Conservation (phyloP, 768 basidiomycete genomes). For the Tricholoma terreum region DNA sequence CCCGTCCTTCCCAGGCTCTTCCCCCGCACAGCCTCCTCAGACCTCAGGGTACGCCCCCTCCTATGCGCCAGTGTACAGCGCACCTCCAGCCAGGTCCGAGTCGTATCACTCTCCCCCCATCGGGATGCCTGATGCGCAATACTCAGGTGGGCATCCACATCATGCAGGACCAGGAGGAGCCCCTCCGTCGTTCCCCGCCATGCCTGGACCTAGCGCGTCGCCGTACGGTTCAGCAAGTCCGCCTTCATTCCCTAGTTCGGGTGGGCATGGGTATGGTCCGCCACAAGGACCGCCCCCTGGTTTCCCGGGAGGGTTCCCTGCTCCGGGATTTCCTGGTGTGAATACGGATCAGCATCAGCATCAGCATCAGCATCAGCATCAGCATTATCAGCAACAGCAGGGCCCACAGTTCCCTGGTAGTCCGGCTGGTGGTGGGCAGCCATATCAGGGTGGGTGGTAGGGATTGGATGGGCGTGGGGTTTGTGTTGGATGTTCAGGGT, state of each 20-base stretch:
- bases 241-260: conserved; percentile 25
- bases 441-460: conserved; percentile 2
- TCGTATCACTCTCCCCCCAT: not conserved
- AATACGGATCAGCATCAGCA: conserved; percentile 19
- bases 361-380: conserved; percentile 1
- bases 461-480: no score
- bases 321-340: conserved; percentile 37
- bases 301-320: conserved; percentile 19
- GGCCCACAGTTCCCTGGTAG: conserved; percentile 29
- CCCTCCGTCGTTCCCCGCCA: conserved; percentile 30
- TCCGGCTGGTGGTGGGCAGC: not conserved
- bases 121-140: not conserved
- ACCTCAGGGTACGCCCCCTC: conserved; percentile 34
- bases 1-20: conserved; percentile 15
- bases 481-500: not conserved
- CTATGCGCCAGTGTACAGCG: conserved; percentile 26
- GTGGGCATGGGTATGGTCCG: conserved; percentile 13
- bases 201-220: not conserved
- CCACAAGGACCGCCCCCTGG: conserved; percentile 12
- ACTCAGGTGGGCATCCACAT: not conserved
- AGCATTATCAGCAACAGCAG: conserved; percentile 5
- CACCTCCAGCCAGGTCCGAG: conserved; percentile 13
- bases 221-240: not conserved
- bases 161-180: conserved; percentile 8
- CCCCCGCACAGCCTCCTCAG: conserved; percentile 12